phyloP scores from a whole-genome alignment of 2,329 filamentous ascomycete genomes.

The Didymella glomerata region DNA sequence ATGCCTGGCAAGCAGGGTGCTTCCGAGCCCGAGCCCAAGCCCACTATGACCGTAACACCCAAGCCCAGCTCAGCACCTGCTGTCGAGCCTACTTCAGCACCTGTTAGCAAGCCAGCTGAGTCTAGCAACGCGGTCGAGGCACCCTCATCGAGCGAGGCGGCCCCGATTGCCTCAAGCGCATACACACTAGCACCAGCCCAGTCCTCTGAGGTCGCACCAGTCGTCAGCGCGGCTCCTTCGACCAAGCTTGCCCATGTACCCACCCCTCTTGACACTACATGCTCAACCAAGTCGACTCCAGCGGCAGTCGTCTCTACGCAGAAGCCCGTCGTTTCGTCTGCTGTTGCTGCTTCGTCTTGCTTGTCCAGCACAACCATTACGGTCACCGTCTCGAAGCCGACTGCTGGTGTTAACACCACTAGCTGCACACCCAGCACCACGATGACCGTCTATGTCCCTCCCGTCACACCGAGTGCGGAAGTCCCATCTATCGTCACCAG shows the following conservation, averaged over 20 bases:
- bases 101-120: constrained; percentile 12
- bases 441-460: constrained; percentile 38
- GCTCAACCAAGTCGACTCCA: constrained; percentile 10
- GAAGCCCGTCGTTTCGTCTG: constrained; percentile 26
- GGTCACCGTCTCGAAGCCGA: constrained; percentile 23
- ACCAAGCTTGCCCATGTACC: constrained; percentile 11
- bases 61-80: constrained; percentile 30
- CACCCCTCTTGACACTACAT: constrained; percentile 7
- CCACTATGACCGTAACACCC: constrained; percentile 25
- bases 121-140: constrained; percentile 20
- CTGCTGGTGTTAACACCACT: constrained; percentile 21
- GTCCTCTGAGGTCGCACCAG: constrained; percentile 17
- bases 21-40: constrained; percentile 29
- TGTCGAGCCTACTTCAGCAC: constrained; percentile 10
- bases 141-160: constrained; percentile 15
- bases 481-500: constrained; percentile 16
- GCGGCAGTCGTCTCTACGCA: constrained; percentile 14
- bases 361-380: constrained; percentile 36
- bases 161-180: constrained; percentile 6
- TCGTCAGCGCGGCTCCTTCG: constrained; percentile 14
- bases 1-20: constrained; percentile 41
- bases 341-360: constrained; percentile 24
- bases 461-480: constrained; percentile 19
- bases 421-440: constrained; percentile 38
- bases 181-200: constrained; percentile 11